Conservation (phyloP, 148 eudicot species). For the Arctostaphylos glauca region DNA sequence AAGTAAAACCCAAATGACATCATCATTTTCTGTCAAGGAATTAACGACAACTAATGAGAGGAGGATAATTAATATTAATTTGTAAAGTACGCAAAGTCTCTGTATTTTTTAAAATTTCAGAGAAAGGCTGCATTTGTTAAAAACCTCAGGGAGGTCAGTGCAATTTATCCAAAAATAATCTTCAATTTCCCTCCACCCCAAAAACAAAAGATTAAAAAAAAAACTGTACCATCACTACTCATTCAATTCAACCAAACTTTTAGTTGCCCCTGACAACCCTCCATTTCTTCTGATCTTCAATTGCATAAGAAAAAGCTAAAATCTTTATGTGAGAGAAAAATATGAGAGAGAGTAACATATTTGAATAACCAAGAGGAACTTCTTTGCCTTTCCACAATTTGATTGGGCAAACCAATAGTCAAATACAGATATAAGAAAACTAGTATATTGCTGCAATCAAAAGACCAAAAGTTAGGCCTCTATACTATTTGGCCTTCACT, state of each 20-base stretch:
- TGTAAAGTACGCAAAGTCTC: too few species aligned
- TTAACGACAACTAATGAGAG: too few species aligned
- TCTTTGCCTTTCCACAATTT: not conserved
- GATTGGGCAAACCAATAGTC: not conserved
- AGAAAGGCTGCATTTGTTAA: too few species aligned
- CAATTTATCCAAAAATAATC: not conserved
- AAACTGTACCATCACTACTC: not conserved
- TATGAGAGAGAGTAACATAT: not conserved
- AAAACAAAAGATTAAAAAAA: not conserved
- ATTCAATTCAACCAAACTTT: not conserved
- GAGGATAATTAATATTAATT: too few species aligned
- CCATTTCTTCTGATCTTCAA: not conserved
- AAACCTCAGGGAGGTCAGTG: too few species aligned
- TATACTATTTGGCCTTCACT: not conserved
- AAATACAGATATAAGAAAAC: not conserved
- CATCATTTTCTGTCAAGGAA: too few species aligned
- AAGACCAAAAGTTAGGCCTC: not conserved
- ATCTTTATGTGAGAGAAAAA: not conserved
- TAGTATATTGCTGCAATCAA: constrained; percentile 7
- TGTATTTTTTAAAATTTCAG: too few species aligned
- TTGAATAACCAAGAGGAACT: not conserved
- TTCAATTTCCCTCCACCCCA: not conserved
- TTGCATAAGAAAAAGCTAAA: not conserved
- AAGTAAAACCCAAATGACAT: too few species aligned
- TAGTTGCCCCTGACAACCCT: not conserved